Evolutionary conservation across 805 yeast genomes (phyloP).

Genomic region (Zygosaccharomyces siamensis): DNA sequence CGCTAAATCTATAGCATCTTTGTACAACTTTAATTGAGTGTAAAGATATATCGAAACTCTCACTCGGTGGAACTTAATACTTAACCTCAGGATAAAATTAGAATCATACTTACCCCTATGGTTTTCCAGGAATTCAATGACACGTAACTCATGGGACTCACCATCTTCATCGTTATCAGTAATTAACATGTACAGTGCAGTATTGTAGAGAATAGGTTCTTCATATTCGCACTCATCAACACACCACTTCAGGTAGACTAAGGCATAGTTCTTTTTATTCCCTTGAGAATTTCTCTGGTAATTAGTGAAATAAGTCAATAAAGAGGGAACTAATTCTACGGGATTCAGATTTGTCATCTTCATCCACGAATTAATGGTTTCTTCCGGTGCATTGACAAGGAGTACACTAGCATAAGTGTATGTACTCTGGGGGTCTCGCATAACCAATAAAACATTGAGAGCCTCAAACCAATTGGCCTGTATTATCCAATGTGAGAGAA

Average conservation of each 20-base stretch:
- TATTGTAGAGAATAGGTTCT: conserved; percentile 57
- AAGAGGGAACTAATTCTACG: conserved; percentile 65
- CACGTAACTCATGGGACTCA: conserved; percentile 41
- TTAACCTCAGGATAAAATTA: conserved; percentile 70
- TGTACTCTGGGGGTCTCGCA: conserved; percentile 44
- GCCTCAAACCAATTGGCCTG: conserved; percentile 72
- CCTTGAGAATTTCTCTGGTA: conserved; percentile 20
- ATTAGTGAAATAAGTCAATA: conserved; percentile 60
- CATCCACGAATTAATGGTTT: conserved; percentile 78
- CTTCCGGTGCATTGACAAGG: conserved; percentile 59
- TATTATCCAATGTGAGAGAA: conserved; percentile 64
- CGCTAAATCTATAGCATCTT: conserved; percentile 77
- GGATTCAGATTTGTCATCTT: conserved; percentile 49
- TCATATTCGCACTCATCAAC: conserved; percentile 42
- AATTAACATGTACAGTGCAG: conserved; percentile 63
- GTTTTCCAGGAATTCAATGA: conserved; percentile 47
- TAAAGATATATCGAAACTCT: conserved; percentile 72
- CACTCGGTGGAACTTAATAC: conserved; percentile 53
- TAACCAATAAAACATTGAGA: conserved; percentile 48
- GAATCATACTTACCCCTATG: conserved; percentile 45
- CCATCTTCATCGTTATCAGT: conserved; percentile 28
- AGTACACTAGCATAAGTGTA: conserved; percentile 68
- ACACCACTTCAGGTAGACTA: conserved; percentile 57
- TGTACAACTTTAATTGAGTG: conserved; percentile 61
- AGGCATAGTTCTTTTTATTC: conserved; percentile 53